phyloP scores from a whole-genome alignment of 495 filamentous ascomycete genomes.

The Schizothecium vesticola region DNA sequence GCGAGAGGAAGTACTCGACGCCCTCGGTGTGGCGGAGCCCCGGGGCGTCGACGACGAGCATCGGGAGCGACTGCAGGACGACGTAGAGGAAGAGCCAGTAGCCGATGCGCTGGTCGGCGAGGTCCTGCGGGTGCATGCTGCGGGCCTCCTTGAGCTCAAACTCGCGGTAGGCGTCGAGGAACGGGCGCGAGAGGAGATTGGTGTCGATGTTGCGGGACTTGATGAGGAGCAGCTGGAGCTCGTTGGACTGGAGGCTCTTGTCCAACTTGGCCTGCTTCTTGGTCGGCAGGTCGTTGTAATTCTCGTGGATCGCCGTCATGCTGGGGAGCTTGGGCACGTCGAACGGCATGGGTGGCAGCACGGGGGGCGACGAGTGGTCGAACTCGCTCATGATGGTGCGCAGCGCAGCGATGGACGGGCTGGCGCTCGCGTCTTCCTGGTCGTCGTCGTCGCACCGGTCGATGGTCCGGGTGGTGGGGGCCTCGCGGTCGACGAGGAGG shows the following conservation, averaged over 20 bases:
- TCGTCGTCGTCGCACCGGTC: slow-evolving; percentile 1
- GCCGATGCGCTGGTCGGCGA: slow-evolving; percentile 72
- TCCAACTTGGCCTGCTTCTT: slow-evolving; percentile 65
- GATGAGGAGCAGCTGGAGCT: slow-evolving; percentile 66
- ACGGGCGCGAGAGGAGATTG: slow-evolving; percentile 51
- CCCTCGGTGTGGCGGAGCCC: slow-evolving; percentile 69
- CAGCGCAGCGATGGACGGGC: slow-evolving; percentile 47
- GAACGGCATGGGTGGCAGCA: slow-evolving; percentile 86
- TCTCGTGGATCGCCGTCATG: slow-evolving; percentile 55
- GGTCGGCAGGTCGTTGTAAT: slow-evolving; percentile 54
- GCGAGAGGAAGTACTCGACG: slow-evolving; percentile 96
- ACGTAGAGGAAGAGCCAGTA: slow-evolving; percentile 95
- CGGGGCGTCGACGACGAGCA: slow-evolving; percentile 84
- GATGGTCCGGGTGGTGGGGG: slow-evolving; percentile 52
- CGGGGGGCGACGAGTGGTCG: slow-evolving; percentile 79
- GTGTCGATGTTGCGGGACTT: slow-evolving; percentile 71
- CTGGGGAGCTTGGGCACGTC: slow-evolving; percentile 76
- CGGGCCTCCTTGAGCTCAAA: slow-evolving; percentile 74
- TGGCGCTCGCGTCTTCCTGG: slow-evolving; percentile 27
- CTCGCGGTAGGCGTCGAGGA: slow-evolving; percentile 73
- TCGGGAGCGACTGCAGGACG: slow-evolving; percentile 81
- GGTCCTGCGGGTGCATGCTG: slow-evolving; percentile 64
- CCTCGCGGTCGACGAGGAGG: slow-evolving; percentile 71
- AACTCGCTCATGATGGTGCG: slow-evolving; percentile 78
- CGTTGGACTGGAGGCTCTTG: slow-evolving; percentile 67